Percentiles rank a stretch among this genome's conserved stretches.
phyloP scores from a whole-genome alignment of 2,329 filamentous ascomycete species.

The Aspergillus ochraceus region DNA sequence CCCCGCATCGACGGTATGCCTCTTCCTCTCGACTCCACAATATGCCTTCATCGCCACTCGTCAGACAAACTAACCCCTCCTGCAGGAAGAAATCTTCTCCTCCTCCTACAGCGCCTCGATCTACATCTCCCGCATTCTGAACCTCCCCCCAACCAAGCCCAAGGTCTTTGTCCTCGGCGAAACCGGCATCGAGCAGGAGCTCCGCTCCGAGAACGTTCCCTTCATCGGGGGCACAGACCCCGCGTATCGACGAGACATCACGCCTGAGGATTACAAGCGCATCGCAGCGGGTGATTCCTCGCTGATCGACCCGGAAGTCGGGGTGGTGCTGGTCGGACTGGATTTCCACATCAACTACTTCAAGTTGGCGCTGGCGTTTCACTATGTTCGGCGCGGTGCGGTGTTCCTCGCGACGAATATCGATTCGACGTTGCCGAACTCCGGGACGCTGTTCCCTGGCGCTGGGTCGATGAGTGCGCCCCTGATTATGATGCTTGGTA shows the following conservation, averaged over 20 bases:
- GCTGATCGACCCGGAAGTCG: conserved; percentile 81
- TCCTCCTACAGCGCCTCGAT: conserved; percentile 93
- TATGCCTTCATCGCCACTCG: not conserved
- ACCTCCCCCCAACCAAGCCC: conserved; percentile 73
- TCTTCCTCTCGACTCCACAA: not conserved
- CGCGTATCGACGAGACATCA: conserved; percentile 72
- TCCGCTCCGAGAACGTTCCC: conserved; percentile 73
- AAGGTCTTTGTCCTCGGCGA: conserved; percentile 96
- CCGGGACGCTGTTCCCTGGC: conserved; percentile 82
- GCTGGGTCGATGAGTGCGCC: conserved; percentile 81
- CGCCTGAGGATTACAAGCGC: conserved; percentile 73
- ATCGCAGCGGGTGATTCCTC: conserved; percentile 71
- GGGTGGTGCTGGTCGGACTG: conserved; percentile 82
- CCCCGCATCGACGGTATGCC: conserved; percentile 62
- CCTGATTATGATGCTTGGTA: conserved; percentile 68
- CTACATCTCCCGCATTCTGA: conserved; percentile 91
- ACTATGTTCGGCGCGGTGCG: conserved; percentile 79
- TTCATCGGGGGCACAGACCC: conserved; percentile 88
- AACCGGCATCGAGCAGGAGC: conserved; percentile 84
- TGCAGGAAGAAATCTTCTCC: conserved; percentile 86
- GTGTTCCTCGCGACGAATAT: conserved; percentile 90
- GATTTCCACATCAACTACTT: conserved; percentile 97
- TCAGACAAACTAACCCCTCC: not conserved
- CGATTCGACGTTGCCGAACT: conserved; percentile 84
- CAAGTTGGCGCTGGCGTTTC: conserved; percentile 79